These are phyloP conservation scores for Cercophora scortea DNA, from an alignment of 495 filamentous ascomycete species.

Conservation along the genomic window DNA sequence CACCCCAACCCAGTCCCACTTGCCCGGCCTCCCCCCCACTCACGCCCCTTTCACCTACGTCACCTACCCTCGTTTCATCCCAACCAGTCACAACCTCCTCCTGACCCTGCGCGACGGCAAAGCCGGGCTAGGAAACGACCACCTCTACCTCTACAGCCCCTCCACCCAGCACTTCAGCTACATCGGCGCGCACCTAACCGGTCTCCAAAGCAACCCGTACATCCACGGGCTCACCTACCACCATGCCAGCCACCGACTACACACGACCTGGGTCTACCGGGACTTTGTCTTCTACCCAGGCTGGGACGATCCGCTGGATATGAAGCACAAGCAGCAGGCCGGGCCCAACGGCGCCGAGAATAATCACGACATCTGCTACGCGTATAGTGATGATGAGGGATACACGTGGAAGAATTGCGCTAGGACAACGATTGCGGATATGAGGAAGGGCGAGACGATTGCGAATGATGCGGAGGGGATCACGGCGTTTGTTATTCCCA, in stretches of 20 bases:
- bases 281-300: conserved; percentile 34
- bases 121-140: conserved; percentile 41
- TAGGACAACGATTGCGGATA: conserved; percentile 23
- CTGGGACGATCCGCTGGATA: conserved; percentile 33
- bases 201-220: conserved; percentile 39
- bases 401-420: conserved; percentile 31
- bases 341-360: conserved; percentile 38
- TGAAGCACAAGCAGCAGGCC: conserved; percentile 35
- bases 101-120: conserved; percentile 41
- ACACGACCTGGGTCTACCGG: conserved; percentile 42
- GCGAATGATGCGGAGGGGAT: conserved; percentile 27
- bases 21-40: conserved; percentile 29
- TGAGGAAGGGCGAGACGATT: conserved; percentile 29
- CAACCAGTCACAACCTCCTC: conserved; percentile 22
- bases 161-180: conserved; percentile 16
- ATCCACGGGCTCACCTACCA: conserved; percentile 34
- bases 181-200: conserved; percentile 34
- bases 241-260: conserved; percentile 19
- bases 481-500: conserved; percentile 32
- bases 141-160: conserved; percentile 31
- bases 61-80: conserved; percentile 42
- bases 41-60: conserved; percentile 30
- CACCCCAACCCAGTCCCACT: conserved; percentile 24
- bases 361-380: conserved; percentile 40
- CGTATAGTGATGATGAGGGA: conserved; percentile 35